Evolutionary conservation across 2,329 filamentous ascomycete species (phyloP), one percentile per base, ranked within the genome.

Genomic region (Diaporthe sp.): DNA sequence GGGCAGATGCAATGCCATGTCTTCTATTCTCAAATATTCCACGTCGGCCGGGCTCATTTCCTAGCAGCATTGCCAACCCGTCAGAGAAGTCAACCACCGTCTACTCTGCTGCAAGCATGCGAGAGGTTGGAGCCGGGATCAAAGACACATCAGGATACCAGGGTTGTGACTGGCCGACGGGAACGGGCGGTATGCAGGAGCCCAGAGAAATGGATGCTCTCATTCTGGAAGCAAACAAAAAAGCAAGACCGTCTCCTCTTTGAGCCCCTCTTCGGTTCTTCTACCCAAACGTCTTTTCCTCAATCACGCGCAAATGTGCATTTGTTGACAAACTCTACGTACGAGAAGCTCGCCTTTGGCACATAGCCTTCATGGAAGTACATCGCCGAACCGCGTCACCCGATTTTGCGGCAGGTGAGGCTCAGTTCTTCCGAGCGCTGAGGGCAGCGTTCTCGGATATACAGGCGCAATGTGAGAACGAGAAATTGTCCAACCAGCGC

Each of bases 401-500:
- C 15, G 60, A 63, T 13, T 63, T 63, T 22, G 60, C 39, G 13
- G 39, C 60, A 44, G 39, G 39, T 6, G 60, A 47, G 37, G 60
- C 60, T 6, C 39, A 63, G 10, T 63, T 28, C n/a, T 28, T 44
- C 37, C 60, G 9, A 25, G 28, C 44, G 60, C 37, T 63, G 17
- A 63, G 10, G 25, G 15, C n/a, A 31, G 39, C 25, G 1, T 63
- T 63, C 15, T 8, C 12, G 15, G 39, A 25, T 31, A 47, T 44
- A 15, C 25, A 63, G 20, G 17, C 60, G 8, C 39, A 47, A 28
- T 63, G 17, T 39, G 60, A 63, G 39, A 63, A 20, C 25, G 60
- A 63, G 60, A 47, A 63, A 22, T 8, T 44, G 15, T 63, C 39
- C 7, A 63, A 44, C 39, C 60, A 44, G 60, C 60, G 60, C 60